A percentile compares a stretch with the other conserved stretches of the same genome.
Evolutionary conservation across 768 basidiomycete species (phyloP).

Genomic region (Tylopilus plumbeoviolaceoides): DNA sequence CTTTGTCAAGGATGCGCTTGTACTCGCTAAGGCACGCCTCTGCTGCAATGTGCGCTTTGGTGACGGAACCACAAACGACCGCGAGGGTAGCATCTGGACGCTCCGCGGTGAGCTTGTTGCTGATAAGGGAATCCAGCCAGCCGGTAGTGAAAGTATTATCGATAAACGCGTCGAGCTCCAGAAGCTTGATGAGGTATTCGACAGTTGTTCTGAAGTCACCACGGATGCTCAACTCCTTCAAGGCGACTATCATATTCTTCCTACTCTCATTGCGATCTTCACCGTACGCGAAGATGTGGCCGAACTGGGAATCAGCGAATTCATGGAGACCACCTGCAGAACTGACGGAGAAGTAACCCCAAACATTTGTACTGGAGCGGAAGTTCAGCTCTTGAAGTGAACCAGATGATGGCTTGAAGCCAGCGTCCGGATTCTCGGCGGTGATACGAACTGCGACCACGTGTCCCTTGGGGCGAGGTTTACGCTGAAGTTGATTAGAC

Average conservation of each 20-base stretch:
- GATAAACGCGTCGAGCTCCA: slow-evolving; percentile 94
- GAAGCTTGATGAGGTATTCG: slow-evolving; percentile 96
- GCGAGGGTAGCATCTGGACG: slow-evolving; percentile 90
- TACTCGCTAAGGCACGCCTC: slow-evolving; percentile 91
- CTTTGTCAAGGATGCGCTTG: slow-evolving; percentile 94
- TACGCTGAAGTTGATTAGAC: slow-evolving; percentile 83
- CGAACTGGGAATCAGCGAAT: slow-evolving; percentile 98
- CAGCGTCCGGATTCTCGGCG: slow-evolving; percentile 98
- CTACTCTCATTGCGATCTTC: slow-evolving; percentile 91
- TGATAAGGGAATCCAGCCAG: slow-evolving; percentile 97
- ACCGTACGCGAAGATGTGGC: slow-evolving; percentile 98
- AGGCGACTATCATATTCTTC: slow-evolving; percentile 99
- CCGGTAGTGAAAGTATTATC: slow-evolving; percentile 98
- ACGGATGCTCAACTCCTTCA: slow-evolving; percentile 97
- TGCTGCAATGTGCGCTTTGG: slow-evolving; percentile 88
- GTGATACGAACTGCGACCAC: slow-evolving; percentile 99
- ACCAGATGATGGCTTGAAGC: slow-evolving; percentile 98
- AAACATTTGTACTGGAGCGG: slow-evolving; percentile 98
- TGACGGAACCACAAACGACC: slow-evolving; percentile 93
- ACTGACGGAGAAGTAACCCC: slow-evolving; percentile 99
- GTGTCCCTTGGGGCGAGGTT: slow-evolving; percentile 95
- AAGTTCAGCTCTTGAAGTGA: slow-evolving; percentile 98
- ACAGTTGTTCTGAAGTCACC: slow-evolving; percentile 99
- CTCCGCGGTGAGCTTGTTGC: slow-evolving; percentile 95
- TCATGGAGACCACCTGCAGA: slow-evolving; percentile 96